Evolutionary conservation across 495 filamentous ascomycete genomes (phyloP).

Genomic region (Penicillium bialowiezense): DNA sequence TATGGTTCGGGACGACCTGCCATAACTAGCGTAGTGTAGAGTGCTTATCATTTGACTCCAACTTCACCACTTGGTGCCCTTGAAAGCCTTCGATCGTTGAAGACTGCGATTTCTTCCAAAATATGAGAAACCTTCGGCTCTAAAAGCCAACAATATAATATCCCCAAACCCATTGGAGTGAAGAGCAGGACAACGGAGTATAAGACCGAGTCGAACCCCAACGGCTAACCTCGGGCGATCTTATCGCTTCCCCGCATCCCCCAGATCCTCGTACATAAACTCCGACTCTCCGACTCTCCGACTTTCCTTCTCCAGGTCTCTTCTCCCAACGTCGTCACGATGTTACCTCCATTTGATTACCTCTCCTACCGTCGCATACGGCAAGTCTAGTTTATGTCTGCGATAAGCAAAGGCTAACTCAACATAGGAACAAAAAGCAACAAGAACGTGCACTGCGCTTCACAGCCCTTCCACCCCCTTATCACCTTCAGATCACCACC

Average conservation of each 20-base stretch:
- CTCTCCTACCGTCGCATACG: constrained; percentile 54
- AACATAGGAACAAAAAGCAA: constrained; percentile 72
- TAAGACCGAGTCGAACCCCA: too few relatives aligned
- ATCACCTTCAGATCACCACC: constrained; percentile 60
- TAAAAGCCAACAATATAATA: too few relatives aligned
- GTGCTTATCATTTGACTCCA: not conserved
- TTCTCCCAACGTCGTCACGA: constrained; percentile 20
- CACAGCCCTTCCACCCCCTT: constrained; percentile 58
- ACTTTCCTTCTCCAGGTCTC: too few relatives aligned
- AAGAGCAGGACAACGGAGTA: too few relatives aligned
- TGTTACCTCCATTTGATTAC: constrained; percentile 60
- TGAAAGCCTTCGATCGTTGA: too few relatives aligned
- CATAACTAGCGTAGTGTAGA: not conserved
- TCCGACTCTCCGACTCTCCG: constrained; percentile 1
- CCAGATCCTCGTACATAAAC: constrained; percentile 26
- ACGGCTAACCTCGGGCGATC: constrained; percentile 5
- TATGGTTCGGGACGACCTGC: not conserved
- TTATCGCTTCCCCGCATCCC: constrained; percentile 20
- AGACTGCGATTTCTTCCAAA: too few relatives aligned
- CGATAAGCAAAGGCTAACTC: not conserved
- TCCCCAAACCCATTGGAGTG: too few relatives aligned
- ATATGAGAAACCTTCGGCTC: too few relatives aligned
- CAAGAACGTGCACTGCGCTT: constrained; percentile 67
- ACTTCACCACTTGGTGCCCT: too few relatives aligned
- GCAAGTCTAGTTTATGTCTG: constrained; percentile 29